These are phyloP conservation scores for Chrysosporium queenslandicum DNA, from an alignment of 2,329 filamentous ascomycete genomes.

Conservation along the genomic window DNA sequence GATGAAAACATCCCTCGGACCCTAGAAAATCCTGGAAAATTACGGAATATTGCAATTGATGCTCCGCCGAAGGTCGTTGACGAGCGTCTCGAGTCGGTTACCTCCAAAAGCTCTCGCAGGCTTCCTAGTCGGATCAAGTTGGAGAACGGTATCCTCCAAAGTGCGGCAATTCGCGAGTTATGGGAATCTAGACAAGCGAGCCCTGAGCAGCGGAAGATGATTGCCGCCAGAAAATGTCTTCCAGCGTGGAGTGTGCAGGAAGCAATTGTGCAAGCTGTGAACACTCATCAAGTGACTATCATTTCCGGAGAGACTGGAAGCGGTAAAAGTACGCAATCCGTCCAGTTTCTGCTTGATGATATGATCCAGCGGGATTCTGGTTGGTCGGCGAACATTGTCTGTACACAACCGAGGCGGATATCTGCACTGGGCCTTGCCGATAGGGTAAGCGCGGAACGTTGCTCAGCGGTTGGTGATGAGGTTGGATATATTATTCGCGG, in stretches of 20 bases:
- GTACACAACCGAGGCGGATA: slow-evolving; percentile 89
- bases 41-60: slow-evolving; percentile 75
- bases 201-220: slow-evolving; percentile 62
- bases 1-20: slow-evolving; percentile 75
- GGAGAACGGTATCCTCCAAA: slow-evolving; percentile 48
- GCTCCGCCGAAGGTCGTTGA: slow-evolving; percentile 54
- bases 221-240: slow-evolving; percentile 58
- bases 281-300: slow-evolving; percentile 76
- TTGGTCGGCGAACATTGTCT: slow-evolving; percentile 74
- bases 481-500: slow-evolving; percentile 87
- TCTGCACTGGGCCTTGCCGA: slow-evolving; percentile 90
- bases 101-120: slow-evolving; percentile 22
- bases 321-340: slow-evolving; percentile 92
- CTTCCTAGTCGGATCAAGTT: slow-evolving; percentile 54
- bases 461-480: slow-evolving; percentile 69
- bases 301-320: slow-evolving; percentile 95
- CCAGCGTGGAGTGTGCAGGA: slow-evolving; percentile 82
- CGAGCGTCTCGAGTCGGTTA: slow-evolving; percentile 22
- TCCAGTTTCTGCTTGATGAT: slow-evolving; percentile 91
- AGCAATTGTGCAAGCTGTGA: slow-evolving; percentile 64
- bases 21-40: slow-evolving; percentile 69
- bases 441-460: slow-evolving; percentile 85
- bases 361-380: slow-evolving; percentile 69
- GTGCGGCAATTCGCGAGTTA: slow-evolving; percentile 48
- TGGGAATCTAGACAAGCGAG: slow-evolving; percentile 61